A percentile compares a stretch with the other conserved stretches of the same genome.
These are phyloP conservation scores for Phytophthora pluvialis DNA, from an alignment of 352 stramenopile genomes.

Conservation along the genomic window DNA sequence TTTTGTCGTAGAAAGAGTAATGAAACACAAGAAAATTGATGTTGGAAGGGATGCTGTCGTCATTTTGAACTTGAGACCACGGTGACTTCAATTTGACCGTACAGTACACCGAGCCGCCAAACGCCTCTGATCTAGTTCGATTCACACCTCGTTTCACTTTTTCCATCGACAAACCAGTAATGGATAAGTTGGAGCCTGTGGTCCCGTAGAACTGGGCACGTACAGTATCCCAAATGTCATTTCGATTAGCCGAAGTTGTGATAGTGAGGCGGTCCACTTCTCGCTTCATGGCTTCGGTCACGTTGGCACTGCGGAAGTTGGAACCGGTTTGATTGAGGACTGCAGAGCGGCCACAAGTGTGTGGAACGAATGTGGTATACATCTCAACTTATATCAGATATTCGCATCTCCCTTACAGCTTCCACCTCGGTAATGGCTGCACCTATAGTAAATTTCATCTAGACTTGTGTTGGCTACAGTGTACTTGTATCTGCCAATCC, in stretches of 20 bases:
- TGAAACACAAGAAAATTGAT: conserved; percentile 2
- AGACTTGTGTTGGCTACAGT: no score
- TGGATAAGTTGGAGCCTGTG: neutral
- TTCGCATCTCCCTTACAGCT: neutral
- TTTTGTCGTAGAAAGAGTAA: conserved; percentile 2
- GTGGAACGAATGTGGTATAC: conserved; percentile 9
- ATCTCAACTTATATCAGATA: neutral
- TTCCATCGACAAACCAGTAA: neutral
- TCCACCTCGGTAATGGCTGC: conserved; percentile 8
- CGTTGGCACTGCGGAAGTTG: no score
- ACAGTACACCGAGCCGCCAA: conserved; percentile 1
- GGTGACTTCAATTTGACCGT: conserved; percentile 11
- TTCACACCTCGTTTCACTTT: neutral
- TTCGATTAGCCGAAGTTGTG: neutral
- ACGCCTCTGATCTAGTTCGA: neutral
- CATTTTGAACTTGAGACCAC: neutral
- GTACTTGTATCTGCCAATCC: no score
- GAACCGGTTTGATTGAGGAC: no score
- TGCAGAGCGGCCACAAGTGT: conserved; percentile 6
- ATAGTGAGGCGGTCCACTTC: neutral
- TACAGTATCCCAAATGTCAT: neutral
- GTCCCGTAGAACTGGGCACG: neutral
- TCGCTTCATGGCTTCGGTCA: neutral
- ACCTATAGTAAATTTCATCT: conserved; percentile 4
- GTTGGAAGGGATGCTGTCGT: neutral